Base-by-base conservation (phyloP, 2,329 filamentous ascomycete species). In the Phaeosphaeriaceae sp. region DNA sequence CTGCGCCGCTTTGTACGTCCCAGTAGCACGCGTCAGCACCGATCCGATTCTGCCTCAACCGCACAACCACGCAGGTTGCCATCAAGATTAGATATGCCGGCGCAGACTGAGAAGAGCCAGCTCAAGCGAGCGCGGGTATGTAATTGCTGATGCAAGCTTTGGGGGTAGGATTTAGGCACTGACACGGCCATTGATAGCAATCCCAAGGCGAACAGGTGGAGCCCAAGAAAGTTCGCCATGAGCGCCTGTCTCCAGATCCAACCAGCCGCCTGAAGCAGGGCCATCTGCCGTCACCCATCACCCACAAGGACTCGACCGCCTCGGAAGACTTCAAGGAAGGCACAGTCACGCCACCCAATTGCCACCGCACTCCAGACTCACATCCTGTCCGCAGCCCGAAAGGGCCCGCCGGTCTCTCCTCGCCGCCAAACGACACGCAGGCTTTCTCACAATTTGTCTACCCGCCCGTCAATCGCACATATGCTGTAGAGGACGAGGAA, bases 401-500 rank as follows among this genome's bases (percentile, higher is more conserved):
- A 22, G 66, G 50, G 21, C 61, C 71, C 8, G 60, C 61, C 23
- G 79, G 80, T 40, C 76, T 85, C 4, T 87, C 85, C 2, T 88
- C 87, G 22, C 92, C 92, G 4, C 69, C 67, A 11, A 86, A 89
- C 65, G 92, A 93, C 71, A 94, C 91, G 0, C 91, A 94, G 74
- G 85, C 89, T 0, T 88, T 93, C 61, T 94, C 92, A 8, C 95
- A 99, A 79, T 91, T 91, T 71, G 80, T 92, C 40, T 89, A 92
- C 65, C 89, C 91, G 2, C 87, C 92, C 26, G 82, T 87, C 58
- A 86, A 87, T 24, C 85, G 94, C 49, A 89, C 89, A 11, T 91
- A 94, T 63, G 93, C 97, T 56, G 91, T 96, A 3, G 87, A 94
- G 63, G 91, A 97, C 73, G 93, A 97, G 79, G 87, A 86, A 58